phyloP scores from a whole-genome alignment of 441 rosid species.

The Arabidopsis lyrata region DNA sequence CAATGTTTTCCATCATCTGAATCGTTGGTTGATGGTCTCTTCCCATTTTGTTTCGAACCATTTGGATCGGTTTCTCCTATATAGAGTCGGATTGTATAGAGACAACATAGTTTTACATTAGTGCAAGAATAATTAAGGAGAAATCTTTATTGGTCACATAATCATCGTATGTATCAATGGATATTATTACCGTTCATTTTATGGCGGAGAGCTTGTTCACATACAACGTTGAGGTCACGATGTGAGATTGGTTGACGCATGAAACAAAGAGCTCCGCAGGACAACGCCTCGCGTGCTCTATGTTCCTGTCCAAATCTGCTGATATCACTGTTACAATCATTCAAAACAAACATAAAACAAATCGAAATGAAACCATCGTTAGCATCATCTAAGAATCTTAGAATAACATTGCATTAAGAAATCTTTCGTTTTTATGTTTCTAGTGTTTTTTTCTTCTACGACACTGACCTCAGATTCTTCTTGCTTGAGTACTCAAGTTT shows the following conservation, averaged over 20 bases:
- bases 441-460: constrained; percentile 4
- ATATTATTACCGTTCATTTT: constrained; percentile 1
- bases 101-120: neutral
- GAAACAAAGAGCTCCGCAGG: neutral
- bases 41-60: neutral
- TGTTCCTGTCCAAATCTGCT: neutral
- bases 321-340: constrained; percentile 30
- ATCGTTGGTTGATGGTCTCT: too few species aligned
- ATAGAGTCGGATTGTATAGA: neutral
- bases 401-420: neutral
- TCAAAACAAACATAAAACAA: too few species aligned
- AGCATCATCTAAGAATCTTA: constrained; percentile 15
- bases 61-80: constrained; percentile 5
- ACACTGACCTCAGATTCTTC: constrained; percentile 25
- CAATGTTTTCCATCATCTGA: neutral
- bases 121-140: neutral
- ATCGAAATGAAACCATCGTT: neutral
- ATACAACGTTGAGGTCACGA: neutral
- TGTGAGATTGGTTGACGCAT: neutral
- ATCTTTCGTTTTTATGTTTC: neutral
- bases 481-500: constrained; percentile 1
- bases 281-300: neutral
- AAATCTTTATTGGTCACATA: too few species aligned
- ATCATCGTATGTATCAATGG: too few species aligned
- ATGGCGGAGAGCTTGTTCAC: neutral